Base-by-base conservation (phyloP, 495 filamentous ascomycete species). In the Xylaria longipes region DNA sequence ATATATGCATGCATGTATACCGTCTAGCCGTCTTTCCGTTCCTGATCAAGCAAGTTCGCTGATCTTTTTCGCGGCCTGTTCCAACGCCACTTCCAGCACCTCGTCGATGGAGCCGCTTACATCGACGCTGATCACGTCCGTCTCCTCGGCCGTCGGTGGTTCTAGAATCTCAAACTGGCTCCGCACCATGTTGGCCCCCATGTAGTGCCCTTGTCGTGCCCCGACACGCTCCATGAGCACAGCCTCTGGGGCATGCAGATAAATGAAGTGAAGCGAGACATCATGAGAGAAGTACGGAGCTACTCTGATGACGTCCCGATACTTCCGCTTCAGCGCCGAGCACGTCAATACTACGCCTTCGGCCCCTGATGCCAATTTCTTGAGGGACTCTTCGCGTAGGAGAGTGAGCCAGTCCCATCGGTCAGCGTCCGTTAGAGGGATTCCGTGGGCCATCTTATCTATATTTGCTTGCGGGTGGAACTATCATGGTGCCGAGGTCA, bases 341-440 rank as follows among this genome's bases (percentile, higher is more conserved):
- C 97, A 99, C 61, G 97, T 97, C 67, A 99, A 87, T 27, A 99
- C 93, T 33, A 97, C 97, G 63, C 95, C 97, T 43, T 89, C 83
- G 39, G 85, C 82, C 43, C 88, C 86, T 41, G 76, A 79, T 37
- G 88, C 85, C 31, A 94, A 87, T 41, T 85, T 85, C 25, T 84
- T 78, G 73, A 94, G 88, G 41, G 94, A 92, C 69, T 93, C 90
- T 74, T 97, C 89, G 75, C 97, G 94, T 6, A 98, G 88, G 29
- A 88, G 85, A 71, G 95, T 95, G 58, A 99, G 90, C 97, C 97
- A 99, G 84, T 97, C 95, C 97, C 97, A 98, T 70, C 97, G 93
- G 82, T 99, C 97, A 73, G 89, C 90, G 80, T 99, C 97, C 62
- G 94, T 98, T 62, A 99, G 86, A 7, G 97, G 94, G 50, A 90